Conservation (phyloP, 192 early-diverging fungal species). For the Coemansia sp. region DNA sequence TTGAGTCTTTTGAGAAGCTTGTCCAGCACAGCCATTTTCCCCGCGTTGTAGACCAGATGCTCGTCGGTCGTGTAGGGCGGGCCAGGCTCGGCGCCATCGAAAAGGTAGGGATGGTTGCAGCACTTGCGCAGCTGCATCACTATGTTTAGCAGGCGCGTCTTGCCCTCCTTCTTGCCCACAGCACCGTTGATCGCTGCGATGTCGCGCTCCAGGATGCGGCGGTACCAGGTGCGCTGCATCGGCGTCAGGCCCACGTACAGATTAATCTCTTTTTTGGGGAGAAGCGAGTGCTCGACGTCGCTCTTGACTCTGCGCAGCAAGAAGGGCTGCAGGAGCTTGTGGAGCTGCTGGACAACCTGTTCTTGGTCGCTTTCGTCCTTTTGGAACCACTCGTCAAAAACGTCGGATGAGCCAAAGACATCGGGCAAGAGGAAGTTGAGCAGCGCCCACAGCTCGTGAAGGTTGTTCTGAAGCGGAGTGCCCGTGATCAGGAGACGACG, state of each 20-base stretch:
- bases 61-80: constrained; percentile 97
- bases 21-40: constrained; percentile 94
- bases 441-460: constrained; percentile 98
- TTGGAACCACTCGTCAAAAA: constrained; percentile 94
- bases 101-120: constrained; percentile 91
- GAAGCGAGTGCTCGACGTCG: constrained; percentile 93
- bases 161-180: constrained; percentile 76
- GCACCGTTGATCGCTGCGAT: constrained; percentile 95
- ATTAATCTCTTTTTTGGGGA: constrained; percentile 94
- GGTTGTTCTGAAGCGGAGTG: constrained; percentile 96
- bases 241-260: constrained; percentile 89
- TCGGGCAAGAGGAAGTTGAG: constrained; percentile 97
- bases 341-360: constrained; percentile 70
- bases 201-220: constrained; percentile 92
- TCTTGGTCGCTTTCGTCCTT: constrained; percentile 57
- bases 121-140: constrained; percentile 93
- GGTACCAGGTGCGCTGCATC: constrained; percentile 97
- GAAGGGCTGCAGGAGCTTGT: constrained; percentile 68
- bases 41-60: constrained; percentile 90
- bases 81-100: constrained; percentile 90
- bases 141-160: constrained; percentile 92
- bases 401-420: constrained; percentile 90
- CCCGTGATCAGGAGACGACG: constrained; percentile 92
- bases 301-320: constrained; percentile 87
- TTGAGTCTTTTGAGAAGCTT: constrained; percentile 79